These are phyloP conservation scores for Sindora glabra DNA, from an alignment of 306 rosid species.

Conservation along the genomic window DNA sequence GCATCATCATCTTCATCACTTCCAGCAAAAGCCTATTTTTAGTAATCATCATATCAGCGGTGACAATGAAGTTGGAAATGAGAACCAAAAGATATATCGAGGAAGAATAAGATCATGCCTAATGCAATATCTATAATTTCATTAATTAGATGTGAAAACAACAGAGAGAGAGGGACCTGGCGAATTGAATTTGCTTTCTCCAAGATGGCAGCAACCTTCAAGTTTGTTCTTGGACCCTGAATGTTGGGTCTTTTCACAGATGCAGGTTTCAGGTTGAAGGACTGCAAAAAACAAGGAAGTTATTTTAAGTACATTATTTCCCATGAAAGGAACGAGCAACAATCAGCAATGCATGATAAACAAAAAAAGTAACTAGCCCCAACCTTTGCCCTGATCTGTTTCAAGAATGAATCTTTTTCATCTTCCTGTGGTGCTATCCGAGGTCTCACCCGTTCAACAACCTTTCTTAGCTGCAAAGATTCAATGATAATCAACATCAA, in stretches of 20 bases:
- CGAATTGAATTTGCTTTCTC: slow-evolving; percentile 92
- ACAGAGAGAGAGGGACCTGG: slow-evolving; percentile 54
- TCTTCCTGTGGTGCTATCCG: slow-evolving; percentile 57
- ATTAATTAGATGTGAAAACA: too few relatives aligned
- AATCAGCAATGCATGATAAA: not conserved
- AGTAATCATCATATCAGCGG: slow-evolving; percentile 12
- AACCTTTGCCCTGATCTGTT: slow-evolving; percentile 90
- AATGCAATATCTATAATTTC: not conserved
- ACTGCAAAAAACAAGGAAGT: slow-evolving; percentile 36
- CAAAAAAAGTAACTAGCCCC: slow-evolving; percentile 16
- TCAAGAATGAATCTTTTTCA: slow-evolving; percentile 70
- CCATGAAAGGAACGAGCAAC: slow-evolving; percentile 9
- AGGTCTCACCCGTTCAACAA: slow-evolving; percentile 61
- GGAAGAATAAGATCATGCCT: not conserved
- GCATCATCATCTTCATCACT: slow-evolving; percentile 83
- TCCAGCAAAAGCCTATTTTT: slow-evolving; percentile 73
- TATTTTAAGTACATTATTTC: not conserved
- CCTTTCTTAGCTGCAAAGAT: slow-evolving; percentile 80
- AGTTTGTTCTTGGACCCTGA: slow-evolving; percentile 77
- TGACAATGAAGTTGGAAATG: not conserved
- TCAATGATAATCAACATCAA: slow-evolving; percentile 13
- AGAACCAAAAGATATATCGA: not conserved
- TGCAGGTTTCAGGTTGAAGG: slow-evolving; percentile 93
- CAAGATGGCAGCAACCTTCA: slow-evolving; percentile 86
- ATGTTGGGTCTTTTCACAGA: slow-evolving; percentile 42